Evolutionary conservation across 257 asterid species (phyloP), one percentile per base, ranked within the genome.

Genomic region (Nicotiana otophora): DNA sequence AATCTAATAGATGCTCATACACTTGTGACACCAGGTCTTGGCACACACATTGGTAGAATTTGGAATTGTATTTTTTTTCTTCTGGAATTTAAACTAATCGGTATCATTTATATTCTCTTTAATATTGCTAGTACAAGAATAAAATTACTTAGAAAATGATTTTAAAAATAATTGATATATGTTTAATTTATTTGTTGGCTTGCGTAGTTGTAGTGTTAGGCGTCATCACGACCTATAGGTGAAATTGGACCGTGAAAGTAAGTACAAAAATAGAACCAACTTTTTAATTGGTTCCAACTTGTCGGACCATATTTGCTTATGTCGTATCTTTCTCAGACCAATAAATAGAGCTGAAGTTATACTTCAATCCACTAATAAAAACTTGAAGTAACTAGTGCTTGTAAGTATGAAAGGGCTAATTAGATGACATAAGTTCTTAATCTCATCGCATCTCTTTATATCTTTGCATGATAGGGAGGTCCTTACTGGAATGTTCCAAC

Each of bases 401-500:
- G 48, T 3, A 7, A 5, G 7, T 11, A 7, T 64, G 39, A 12
- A 64, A 64, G 26, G 36, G 9, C 8, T 26, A 1, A 64, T 0
- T 28, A 5, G 5, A 65, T 0, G 48, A 31, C 31, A 1, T 31
- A 46, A 20, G 5, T 46, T 76, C 54, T 62, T 20, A 19, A 7
- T 23, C 23, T 60, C 39, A 30, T 19, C 8, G 8, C 17, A 54
- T 65, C 34, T 28, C 7, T 5, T 65, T 19, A 16, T 12, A 10
- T 67, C 33, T 36, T 46, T 46, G 33, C 57, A 11, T 60, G 23
- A 17, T 16, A 85, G 83, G 80, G 82, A 60, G 85, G 88, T 3
- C 87, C 89, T 31, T 84, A 61, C 5, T 86, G 89, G 89, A 80
- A 78, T 17, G 90, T 87, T 30, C 88, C 87, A 7, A 81, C 86